Conservation (phyloP, 352 stramenopile species). For the Globisporangium iwayamae region DNA sequence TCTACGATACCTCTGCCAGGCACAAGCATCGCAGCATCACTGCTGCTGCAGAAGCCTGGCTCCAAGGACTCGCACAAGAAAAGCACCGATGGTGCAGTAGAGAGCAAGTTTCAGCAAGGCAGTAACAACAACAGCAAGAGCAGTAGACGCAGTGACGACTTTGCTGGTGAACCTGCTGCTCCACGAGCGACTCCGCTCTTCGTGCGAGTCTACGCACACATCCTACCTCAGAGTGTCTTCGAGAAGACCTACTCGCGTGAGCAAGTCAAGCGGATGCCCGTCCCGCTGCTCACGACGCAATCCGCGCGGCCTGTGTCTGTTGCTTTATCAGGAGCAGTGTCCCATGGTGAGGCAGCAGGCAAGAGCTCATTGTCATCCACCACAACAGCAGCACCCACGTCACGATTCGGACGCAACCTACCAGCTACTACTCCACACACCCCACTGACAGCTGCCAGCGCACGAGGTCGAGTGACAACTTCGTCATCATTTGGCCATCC, state of each 20-base stretch:
- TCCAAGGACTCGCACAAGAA: slow-evolving; percentile 2
- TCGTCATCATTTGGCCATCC: background rate
- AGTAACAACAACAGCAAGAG: slow-evolving; percentile 15
- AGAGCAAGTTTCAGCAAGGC: background rate
- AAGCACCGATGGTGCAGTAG: no score
- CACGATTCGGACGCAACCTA: background rate
- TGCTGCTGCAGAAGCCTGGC: slow-evolving; percentile 3
- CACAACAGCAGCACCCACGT: background rate
- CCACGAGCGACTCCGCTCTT: slow-evolving; percentile 28
- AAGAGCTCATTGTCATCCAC: background rate
- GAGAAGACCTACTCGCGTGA: slow-evolving; percentile 45
- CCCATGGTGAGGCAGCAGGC: background rate
- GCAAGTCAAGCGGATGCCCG: slow-evolving; percentile 29
- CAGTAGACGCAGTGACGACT: background rate
- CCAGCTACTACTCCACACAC: background rate
- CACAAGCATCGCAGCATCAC: background rate
- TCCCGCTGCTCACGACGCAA: slow-evolving; percentile 20
- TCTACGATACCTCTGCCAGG: background rate
- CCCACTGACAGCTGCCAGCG: slow-evolving; percentile 7
- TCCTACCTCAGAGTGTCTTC: slow-evolving; percentile 45
- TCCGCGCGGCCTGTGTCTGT: background rate
- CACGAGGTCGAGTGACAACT: background rate
- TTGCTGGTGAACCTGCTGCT: background rate
- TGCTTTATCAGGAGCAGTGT: background rate
- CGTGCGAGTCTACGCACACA: slow-evolving; percentile 50